Percentiles rank a stretch among this genome's conserved stretches.
These are phyloP conservation scores for Solanum hybrid DNA, from an alignment of 305 asterid genomes.

Conservation along the genomic window DNA sequence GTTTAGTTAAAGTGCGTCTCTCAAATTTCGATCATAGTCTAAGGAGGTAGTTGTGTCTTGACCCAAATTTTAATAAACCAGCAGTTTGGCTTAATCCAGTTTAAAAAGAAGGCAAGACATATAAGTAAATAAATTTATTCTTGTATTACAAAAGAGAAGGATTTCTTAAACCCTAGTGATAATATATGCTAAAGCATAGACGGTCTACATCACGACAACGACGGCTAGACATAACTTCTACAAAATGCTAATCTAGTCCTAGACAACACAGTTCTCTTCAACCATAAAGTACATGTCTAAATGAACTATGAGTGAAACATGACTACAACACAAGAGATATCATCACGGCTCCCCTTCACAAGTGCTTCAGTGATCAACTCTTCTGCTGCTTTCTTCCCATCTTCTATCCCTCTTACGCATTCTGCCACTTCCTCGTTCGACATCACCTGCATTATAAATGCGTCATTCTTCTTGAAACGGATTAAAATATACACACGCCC, in stretches of 20 bases:
- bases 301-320: slow-evolving; percentile 8
- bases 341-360: slow-evolving; percentile 27
- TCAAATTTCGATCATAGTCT: no score
- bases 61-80: not conserved
- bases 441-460: slow-evolving; percentile 18
- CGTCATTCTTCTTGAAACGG: not conserved
- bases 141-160: not conserved
- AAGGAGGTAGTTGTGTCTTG: no score
- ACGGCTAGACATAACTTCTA: not conserved
- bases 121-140: no score
- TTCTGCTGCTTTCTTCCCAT: slow-evolving; percentile 27
- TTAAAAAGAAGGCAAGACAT: not conserved
- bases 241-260: not conserved
- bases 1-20: no score
- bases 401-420: slow-evolving; percentile 16
- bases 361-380: slow-evolving; percentile 29
- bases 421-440: slow-evolving; percentile 31
- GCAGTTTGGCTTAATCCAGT: not conserved
- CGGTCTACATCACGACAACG: no score
- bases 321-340: slow-evolving; percentile 35
- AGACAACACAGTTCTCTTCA: not conserved
- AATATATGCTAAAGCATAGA: not conserved
- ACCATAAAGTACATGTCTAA: not conserved
- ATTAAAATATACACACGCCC: not conserved
- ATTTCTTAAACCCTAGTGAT: no score